Conservation (phyloP, 352 stramenopile species). For the Plasmopara halstedii region DNA sequence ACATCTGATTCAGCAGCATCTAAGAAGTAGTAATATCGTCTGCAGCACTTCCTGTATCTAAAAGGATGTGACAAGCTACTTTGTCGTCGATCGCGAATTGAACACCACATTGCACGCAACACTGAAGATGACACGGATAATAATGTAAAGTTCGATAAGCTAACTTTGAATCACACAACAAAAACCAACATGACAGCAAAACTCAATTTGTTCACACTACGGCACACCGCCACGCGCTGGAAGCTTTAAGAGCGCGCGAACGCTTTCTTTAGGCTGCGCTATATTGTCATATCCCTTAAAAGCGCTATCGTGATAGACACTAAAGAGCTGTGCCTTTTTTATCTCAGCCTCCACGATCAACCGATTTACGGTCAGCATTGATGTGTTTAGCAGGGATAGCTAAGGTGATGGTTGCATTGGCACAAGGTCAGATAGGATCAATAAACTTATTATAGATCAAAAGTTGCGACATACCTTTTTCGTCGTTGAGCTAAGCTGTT, state of each 20-base stretch:
- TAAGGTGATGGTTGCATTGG: constrained; percentile 10
- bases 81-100: neutral
- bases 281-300: constrained; percentile 72
- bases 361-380: constrained; percentile 55
- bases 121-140: too few species aligned
- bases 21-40: constrained; percentile 4
- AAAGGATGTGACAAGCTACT: too few species aligned
- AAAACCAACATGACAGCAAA: constrained; percentile 6
- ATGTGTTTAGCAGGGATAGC: constrained; percentile 50
- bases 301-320: constrained; percentile 60
- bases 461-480: constrained; percentile 24
- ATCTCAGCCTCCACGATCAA: constrained; percentile 62
- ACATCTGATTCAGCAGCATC: constrained; percentile 18
- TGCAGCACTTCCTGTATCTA: constrained; percentile 3
- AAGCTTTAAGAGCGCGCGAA: constrained; percentile 43
- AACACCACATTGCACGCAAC: neutral
- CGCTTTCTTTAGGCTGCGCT: constrained; percentile 56
- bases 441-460: neutral
- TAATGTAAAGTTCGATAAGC: too few species aligned
- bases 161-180: too few species aligned
- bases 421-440: constrained; percentile 7
- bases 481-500: constrained; percentile 34
- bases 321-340: constrained; percentile 60
- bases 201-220: constrained; percentile 1
- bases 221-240: constrained; percentile 16